Evolutionary conservation across 768 basidiomycete genomes (phyloP), one percentile per base, ranked within the genome.

Genomic region (Russula sp.): DNA sequence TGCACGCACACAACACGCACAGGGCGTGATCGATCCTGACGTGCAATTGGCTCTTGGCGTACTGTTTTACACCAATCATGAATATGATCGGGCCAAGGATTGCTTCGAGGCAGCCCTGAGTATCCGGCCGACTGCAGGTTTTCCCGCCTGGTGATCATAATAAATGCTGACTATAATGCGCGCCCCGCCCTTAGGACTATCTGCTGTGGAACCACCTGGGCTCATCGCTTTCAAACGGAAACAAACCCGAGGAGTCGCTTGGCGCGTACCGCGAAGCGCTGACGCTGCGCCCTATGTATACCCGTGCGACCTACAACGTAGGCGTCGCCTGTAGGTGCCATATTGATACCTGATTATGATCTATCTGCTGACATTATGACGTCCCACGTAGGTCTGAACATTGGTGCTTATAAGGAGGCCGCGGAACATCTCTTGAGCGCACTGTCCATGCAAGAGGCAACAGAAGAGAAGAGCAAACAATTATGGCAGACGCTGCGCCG

Each of bases 301-400:
- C 97, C 1, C 86, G 97, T 11, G 97, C 95, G 10, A 91, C 97
- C 27, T 98, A 96, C 72, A 99, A 99, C 70, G 91, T 99, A 40
- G 97, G 95, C 49, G 97, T 99, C 32, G 94, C 95, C 22, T 99
- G 94, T 94, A 70, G 69, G 91, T 83, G 4, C 7, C 35, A 39
- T 22, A 4, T 52, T 27, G 27, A 27, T 6, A 4, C 16, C 14
- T 18, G 11, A 5, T 44, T 7, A 16, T 42, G 16, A 34, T 32
- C 53, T 47, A 57, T 48, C 22, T 66, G 27, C 27, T 27, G 27
- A 27, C 27, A 27, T 35, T 63, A 57, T 54, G 49, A 54, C 22
- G 7, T n/a, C 54, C 64, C 31, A 22, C 42, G 6, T 62, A 97
- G 94, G 96, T 71, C 75, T 99, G 64, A 99, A 99, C 72, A 96